These are phyloP conservation scores for Mycena venus DNA, from an alignment of 768 basidiomycete species.

Conservation along the genomic window DNA sequence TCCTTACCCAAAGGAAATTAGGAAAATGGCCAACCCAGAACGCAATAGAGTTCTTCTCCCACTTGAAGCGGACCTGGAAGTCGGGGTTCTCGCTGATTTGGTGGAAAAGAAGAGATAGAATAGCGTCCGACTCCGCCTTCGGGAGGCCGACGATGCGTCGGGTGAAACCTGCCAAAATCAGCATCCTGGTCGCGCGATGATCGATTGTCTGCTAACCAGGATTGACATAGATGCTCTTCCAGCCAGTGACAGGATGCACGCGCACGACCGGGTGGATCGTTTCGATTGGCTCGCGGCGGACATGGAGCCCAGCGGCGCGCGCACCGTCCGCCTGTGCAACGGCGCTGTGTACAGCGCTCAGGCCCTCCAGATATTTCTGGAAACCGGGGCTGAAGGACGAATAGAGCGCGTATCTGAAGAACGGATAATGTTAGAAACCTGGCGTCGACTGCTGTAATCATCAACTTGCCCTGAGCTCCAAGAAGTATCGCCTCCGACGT, in stretches of 20 bases:
- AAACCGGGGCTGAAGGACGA: conserved; percentile 82
- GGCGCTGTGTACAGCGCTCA: conserved; percentile 81
- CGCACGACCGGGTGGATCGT: conserved; percentile 85
- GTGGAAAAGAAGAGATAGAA: conserved; percentile 78
- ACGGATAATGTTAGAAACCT: background rate
- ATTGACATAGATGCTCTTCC: conserved; percentile 89
- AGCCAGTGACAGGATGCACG: conserved; percentile 87
- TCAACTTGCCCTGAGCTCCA: conserved; percentile 80
- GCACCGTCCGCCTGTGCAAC: conserved; percentile 84
- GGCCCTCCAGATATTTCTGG: conserved; percentile 82
- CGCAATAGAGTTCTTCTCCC: conserved; percentile 84
- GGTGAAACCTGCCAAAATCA: conserved; percentile 69
- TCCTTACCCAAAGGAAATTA: background rate
- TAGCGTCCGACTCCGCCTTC: conserved; percentile 84
- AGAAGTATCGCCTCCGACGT: conserved; percentile 83
- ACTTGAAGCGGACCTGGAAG: conserved; percentile 82
- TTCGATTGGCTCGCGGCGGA: conserved; percentile 78
- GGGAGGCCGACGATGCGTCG: conserved; percentile 83
- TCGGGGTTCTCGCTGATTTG: conserved; percentile 80
- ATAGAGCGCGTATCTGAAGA: conserved; percentile 82
- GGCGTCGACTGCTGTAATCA: background rate
- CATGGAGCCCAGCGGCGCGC: conserved; percentile 75
- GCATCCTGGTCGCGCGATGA: background rate
- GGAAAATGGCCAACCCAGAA: conserved; percentile 74
- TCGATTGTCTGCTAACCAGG: conserved; percentile 59